phyloP scores from a whole-genome alignment of 208 protist species.

The Acanthamoeba castellanii region DNA sequence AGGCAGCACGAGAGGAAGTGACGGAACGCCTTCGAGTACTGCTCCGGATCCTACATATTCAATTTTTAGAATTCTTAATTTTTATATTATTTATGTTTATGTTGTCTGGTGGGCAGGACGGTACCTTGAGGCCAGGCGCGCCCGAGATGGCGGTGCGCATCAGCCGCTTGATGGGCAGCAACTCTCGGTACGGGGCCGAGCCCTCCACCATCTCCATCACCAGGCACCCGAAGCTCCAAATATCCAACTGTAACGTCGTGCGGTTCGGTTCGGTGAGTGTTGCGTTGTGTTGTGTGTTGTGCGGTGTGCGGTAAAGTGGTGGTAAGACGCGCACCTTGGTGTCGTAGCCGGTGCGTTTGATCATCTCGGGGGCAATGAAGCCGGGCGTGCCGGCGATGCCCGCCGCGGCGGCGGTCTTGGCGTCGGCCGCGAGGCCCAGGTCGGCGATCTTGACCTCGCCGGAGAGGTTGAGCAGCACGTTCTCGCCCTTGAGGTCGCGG shows the following conservation, averaged over 20 bases:
- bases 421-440: not conserved
- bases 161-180: conserved; percentile 2
- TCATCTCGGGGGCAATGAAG: conserved; percentile 72
- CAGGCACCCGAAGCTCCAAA: conserved; percentile 67
- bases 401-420: not conserved
- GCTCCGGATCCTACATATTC: not conserved
- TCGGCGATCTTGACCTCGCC: conserved; percentile 69
- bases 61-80: no score
- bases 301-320: no score
- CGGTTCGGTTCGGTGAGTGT: no score
- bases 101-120: not conserved
- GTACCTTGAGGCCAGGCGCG: conserved; percentile 3
- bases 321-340: not conserved
- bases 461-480: conserved; percentile 64
- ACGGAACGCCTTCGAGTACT: conserved; percentile 57
- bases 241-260: conserved; percentile 32
- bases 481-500: conserved; percentile 44
- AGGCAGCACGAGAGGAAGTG: conserved; percentile 61
- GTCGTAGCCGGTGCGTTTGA: conserved; percentile 68
- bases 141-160: conserved; percentile 2
- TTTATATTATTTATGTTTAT: no score
- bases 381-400: conserved; percentile 31
- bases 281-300: not conserved
- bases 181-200: not conserved
- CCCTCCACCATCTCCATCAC: conserved; percentile 52